A percentile compares a stretch with the other conserved stretches of the same genome.
phyloP scores from a whole-genome alignment of 768 basidiomycete species.

The Lyophyllum semitale region DNA sequence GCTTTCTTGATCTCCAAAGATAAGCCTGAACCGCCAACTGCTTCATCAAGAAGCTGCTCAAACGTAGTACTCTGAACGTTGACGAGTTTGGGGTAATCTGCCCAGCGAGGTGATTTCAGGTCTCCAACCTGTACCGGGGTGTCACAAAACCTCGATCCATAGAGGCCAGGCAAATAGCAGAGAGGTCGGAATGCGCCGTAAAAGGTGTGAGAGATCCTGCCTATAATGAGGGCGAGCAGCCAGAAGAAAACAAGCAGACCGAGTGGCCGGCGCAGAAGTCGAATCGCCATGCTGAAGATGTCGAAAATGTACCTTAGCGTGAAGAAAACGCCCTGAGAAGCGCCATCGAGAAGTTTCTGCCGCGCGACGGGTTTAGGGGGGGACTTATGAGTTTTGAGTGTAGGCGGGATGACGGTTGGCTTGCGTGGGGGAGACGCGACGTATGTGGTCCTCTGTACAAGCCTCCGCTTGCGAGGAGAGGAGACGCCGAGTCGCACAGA shows the following conservation, averaged over 20 bases:
- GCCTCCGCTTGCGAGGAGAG: slow-evolving; percentile 32
- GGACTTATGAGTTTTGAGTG: slow-evolving; percentile 5
- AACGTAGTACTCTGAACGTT: slow-evolving; percentile 63
- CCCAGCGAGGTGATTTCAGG: slow-evolving; percentile 37
- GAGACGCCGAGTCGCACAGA: slow-evolving; percentile 17
- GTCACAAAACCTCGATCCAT: slow-evolving; percentile 46
- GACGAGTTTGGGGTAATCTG: slow-evolving; percentile 64
- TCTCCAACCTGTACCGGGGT: slow-evolving; percentile 7
- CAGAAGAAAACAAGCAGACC: slow-evolving; percentile 52
- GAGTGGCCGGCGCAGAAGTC: slow-evolving; percentile 57
- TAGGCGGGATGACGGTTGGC: slow-evolving; percentile 7
- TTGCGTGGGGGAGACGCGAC: slow-evolving; percentile 22
- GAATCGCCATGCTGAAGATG: slow-evolving; percentile 47
- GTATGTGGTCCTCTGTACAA: slow-evolving; percentile 20
- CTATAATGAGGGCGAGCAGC: slow-evolving; percentile 47
- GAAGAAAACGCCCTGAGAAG: slow-evolving; percentile 29
- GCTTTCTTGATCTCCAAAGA: slow-evolving; percentile 74
- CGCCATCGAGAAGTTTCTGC: slow-evolving; percentile 29
- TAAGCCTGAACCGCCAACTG: slow-evolving; percentile 58
- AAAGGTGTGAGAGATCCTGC: slow-evolving; percentile 42
- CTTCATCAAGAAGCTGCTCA: slow-evolving; percentile 61
- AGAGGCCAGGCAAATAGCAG: slow-evolving; percentile 64
- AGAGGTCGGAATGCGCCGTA: slow-evolving; percentile 54
- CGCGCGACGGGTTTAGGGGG: slow-evolving; percentile 18
- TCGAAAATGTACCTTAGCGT: slow-evolving; percentile 44